Percentiles rank a stretch among this genome's conserved stretches.
Evolutionary conservation across 345 rosid species (phyloP).

Genomic region (Combretum micranthum): DNA sequence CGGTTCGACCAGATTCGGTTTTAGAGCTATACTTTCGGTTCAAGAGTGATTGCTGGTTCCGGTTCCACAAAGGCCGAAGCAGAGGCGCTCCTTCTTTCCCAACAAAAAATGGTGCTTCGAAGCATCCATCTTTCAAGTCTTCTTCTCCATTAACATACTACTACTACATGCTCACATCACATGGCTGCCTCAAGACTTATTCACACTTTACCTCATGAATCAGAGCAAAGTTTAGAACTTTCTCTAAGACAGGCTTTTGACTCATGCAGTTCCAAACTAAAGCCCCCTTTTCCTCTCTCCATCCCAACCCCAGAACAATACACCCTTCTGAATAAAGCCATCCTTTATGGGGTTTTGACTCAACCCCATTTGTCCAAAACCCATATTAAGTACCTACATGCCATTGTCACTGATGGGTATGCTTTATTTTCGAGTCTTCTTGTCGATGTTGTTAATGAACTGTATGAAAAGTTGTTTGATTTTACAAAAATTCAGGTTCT

Average conservation of each 20-base stretch:
- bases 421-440: slow-evolving; percentile 42
- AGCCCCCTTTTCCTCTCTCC: slow-evolving; percentile 53
- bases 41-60: no score
- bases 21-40: no score
- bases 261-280: slow-evolving; percentile 31
- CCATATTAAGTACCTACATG: slow-evolving; percentile 63
- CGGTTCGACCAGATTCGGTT: no score
- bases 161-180: neutral
- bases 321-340: slow-evolving; percentile 48
- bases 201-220: slow-evolving; percentile 26
- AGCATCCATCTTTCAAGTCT: no score
- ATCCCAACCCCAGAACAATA: slow-evolving; percentile 50
- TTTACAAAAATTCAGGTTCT: slow-evolving; percentile 48
- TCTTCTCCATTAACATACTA: no score
- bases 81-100: no score
- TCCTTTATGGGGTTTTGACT: slow-evolving; percentile 51
- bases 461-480: slow-evolving; percentile 50
- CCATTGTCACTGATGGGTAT: slow-evolving; percentile 67
- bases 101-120: no score
- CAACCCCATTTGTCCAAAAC: slow-evolving; percentile 35
- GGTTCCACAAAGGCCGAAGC: no score
- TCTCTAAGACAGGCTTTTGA: slow-evolving; percentile 57
- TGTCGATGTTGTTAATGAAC: slow-evolving; percentile 34
- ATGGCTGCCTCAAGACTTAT: slow-evolving; percentile 48
- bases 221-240: slow-evolving; percentile 46